A percentile compares a stretch with the other conserved stretches of the same genome.
Evolutionary conservation across 106 monocot species (phyloP).

Genomic region (Dendrobium catenatum): DNA sequence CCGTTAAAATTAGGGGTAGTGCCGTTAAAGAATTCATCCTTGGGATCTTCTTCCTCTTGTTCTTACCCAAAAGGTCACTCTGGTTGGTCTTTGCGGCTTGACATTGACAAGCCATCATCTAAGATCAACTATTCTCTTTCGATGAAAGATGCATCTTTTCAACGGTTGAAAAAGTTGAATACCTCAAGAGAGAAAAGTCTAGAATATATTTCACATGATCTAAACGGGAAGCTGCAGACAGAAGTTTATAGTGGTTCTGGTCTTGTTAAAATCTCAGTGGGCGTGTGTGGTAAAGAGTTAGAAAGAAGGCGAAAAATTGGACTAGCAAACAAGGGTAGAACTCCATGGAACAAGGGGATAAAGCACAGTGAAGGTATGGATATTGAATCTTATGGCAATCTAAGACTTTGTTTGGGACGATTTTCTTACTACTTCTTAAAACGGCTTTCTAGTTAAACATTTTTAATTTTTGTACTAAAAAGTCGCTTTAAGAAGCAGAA

Average conservation of each 20-base stretch:
- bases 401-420: too few relatives aligned
- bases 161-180: not conserved
- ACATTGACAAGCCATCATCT: slow-evolving; percentile 2
- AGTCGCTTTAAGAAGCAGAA: too few relatives aligned
- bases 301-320: slow-evolving; percentile 78
- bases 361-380: slow-evolving; percentile 55
- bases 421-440: too few relatives aligned
- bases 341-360: slow-evolving; percentile 85
- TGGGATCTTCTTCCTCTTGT: slow-evolving; percentile 5
- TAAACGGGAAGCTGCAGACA: not conserved
- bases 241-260: not conserved
- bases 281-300: slow-evolving; percentile 27
- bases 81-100: slow-evolving; percentile 9
- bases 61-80: slow-evolving; percentile 8
- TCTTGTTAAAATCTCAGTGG: not conserved
- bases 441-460: too few relatives aligned
- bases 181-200: not conserved
- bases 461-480: too few relatives aligned
- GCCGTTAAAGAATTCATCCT: slow-evolving; percentile 8
- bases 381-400: not conserved
- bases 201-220: slow-evolving; percentile 6
- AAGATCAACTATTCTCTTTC: not conserved
- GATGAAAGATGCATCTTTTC: not conserved
- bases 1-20: slow-evolving; percentile 4
- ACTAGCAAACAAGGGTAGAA: slow-evolving; percentile 70